Percentiles rank a stretch among this genome's conserved stretches.
Conservation (phyloP, 371 early-diverging fungal species). For the Mortierella sp. region DNA sequence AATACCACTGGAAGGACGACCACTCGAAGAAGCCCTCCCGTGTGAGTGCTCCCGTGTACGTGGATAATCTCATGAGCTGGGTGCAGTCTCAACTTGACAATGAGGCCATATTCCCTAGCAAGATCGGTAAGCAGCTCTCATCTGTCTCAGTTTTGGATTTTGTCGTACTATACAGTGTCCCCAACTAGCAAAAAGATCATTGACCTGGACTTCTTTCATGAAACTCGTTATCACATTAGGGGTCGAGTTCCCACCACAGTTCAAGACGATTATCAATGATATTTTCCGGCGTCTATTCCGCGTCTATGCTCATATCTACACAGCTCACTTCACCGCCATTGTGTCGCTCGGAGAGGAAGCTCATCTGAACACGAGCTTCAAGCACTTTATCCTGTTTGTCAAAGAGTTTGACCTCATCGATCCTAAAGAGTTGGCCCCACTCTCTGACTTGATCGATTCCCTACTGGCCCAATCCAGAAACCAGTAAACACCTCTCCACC, state of each 20-base stretch:
- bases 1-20: conserved; percentile 88
- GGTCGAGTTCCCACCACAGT: conserved; percentile 40
- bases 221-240: too few species aligned
- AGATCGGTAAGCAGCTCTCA: conserved; percentile 60
- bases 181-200: too few species aligned
- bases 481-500: too few species aligned
- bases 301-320: conserved; percentile 91
- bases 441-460: conserved; percentile 70
- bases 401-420: conserved; percentile 84
- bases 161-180: too few species aligned
- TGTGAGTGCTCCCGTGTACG: conserved; percentile 88
- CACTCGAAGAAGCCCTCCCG: conserved; percentile 80
- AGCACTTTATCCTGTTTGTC: conserved; percentile 89
- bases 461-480: conserved; percentile 45
- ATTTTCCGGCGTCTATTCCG: conserved; percentile 87
- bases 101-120: conserved; percentile 82
- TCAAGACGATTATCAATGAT: conserved; percentile 65
- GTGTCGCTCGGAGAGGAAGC: conserved; percentile 80
- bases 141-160: conserved; percentile 45
- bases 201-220: too few species aligned
- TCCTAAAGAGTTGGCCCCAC: conserved; percentile 74
- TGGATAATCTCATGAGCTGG: conserved; percentile 86
- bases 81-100: conserved; percentile 84
- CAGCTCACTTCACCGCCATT: conserved; percentile 79
- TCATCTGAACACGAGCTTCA: conserved; percentile 89